phyloP scores from a whole-genome alignment of 352 stramenopile genomes.

The Phytopythium montanum region DNA sequence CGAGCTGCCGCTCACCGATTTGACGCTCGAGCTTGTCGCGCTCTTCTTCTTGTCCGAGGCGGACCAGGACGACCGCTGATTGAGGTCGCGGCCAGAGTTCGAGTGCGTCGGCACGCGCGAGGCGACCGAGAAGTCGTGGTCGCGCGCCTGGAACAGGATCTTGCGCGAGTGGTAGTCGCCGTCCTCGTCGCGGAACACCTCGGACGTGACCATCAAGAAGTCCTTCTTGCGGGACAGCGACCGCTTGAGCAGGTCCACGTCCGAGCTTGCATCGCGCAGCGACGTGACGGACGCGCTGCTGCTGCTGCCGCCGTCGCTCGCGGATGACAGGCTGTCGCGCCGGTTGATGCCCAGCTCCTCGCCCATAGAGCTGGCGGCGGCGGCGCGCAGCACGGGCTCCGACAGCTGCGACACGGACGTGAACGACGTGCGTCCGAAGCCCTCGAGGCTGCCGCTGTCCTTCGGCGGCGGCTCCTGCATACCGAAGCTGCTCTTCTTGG shows the following conservation, averaged over 20 bases:
- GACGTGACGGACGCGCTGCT: slow-evolving; percentile 20
- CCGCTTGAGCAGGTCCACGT: slow-evolving; percentile 78
- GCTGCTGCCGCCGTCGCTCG: slow-evolving; percentile 32
- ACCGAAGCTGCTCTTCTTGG: slow-evolving; percentile 53
- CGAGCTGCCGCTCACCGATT: slow-evolving; percentile 41
- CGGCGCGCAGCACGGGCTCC: slow-evolving; percentile 27
- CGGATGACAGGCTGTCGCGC: slow-evolving; percentile 48
- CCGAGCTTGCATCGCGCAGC: slow-evolving; percentile 23
- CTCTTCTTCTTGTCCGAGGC: slow-evolving; percentile 32
- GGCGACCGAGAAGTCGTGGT: slow-evolving; percentile 84
- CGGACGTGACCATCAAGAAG: slow-evolving; percentile 89
- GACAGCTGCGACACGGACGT: slow-evolving; percentile 66
- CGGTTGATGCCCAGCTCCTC: slow-evolving; percentile 14
- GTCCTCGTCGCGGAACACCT: slow-evolving; percentile 84
- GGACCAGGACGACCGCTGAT: slow-evolving; percentile 37
- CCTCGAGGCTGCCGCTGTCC: slow-evolving; percentile 44
- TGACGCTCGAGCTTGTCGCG: slow-evolving; percentile 22
- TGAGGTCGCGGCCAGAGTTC: slow-evolving; percentile 50
- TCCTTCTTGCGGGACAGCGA: slow-evolving; percentile 86
- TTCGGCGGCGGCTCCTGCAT: slow-evolving; percentile 21
- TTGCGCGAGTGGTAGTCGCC: slow-evolving; percentile 87
- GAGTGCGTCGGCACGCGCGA: slow-evolving; percentile 72
- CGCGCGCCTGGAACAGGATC: slow-evolving; percentile 83
- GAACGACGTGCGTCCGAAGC: slow-evolving; percentile 70
- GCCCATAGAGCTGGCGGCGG: slow-evolving; percentile 16